Evolutionary conservation across 1,284 basidiomycete species (phyloP), one percentile per base, ranked within the genome.

Genomic region (Austroboletus niveus): DNA sequence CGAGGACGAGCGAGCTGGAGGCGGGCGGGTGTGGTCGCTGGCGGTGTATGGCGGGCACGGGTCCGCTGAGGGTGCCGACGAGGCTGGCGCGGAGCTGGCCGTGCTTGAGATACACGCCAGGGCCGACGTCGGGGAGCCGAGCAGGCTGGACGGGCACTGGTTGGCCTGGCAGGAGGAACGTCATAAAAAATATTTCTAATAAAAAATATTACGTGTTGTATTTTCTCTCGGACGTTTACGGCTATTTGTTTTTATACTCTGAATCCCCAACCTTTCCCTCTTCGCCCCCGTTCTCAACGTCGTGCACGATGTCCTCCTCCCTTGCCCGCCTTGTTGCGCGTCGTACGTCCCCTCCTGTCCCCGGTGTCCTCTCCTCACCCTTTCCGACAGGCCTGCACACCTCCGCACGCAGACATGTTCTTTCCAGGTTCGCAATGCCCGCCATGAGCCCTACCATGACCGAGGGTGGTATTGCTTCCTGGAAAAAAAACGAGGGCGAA

Each of bases 371-470:
- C 4, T 3, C n/a, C 35, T 45, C 5, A 56, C 27, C 8, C 44
- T 50, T 42, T 51, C 53, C 45, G 48, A 45, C 67, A 96, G 94
- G 85, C 64, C 75, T 97, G 54, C 92, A 94, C 76, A 79, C 82
- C 61, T 93, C 94, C 45, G 80, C 87, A 54, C 81, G 84, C 57
- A 76, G 86, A 60, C 76, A 82, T 74, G 94, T 89, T 44, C 83
- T 98, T 59, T 79, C 86, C 60, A 92, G 88, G 72, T 97, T 99
- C 78, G 79, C 87, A 61, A 98, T 99, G 95, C 96, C 96, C 53
- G 96, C 94, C 63, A 99, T 99, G 97, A 97, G 94, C 60, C 96
- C 96, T 46, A 99, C 96, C 57, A 99, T 99, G 96, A 95, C 94
- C 11, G 96, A 98, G 77, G 97, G 97, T 61, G 97, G 96, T 60